Evolutionary conservation across 2,329 filamentous ascomycete genomes (phyloP).

Genomic region (Davidsoniella eucalypti): DNA sequence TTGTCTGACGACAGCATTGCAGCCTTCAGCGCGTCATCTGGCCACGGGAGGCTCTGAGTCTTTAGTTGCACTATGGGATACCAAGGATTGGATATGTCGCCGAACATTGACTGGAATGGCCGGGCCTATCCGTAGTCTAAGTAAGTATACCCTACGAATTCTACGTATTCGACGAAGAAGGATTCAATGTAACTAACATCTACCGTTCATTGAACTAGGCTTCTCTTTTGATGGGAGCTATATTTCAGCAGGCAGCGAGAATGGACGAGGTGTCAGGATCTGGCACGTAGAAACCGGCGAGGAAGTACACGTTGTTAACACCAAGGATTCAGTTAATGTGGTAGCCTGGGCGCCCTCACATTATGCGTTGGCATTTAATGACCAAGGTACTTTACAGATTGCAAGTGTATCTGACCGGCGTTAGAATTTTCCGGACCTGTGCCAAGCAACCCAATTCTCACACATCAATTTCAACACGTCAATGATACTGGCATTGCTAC

Average conservation of each 20-base stretch:
- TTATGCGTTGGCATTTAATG: slow-evolving; percentile 59
- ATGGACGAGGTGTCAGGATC: slow-evolving; percentile 45
- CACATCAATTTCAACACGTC: too few species aligned
- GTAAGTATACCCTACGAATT: slow-evolving; percentile 22
- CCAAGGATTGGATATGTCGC: slow-evolving; percentile 58
- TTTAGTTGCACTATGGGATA: slow-evolving; percentile 63
- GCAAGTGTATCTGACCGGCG: slow-evolving; percentile 21
- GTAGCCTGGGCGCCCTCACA: slow-evolving; percentile 62
- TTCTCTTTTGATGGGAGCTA: slow-evolving; percentile 69
- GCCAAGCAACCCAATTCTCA: background rate
- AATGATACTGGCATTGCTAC: too few species aligned
- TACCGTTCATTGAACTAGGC: slow-evolving; percentile 24
- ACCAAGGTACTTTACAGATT: slow-evolving; percentile 52
- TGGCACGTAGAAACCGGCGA: slow-evolving; percentile 61
- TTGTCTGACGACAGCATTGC: slow-evolving; percentile 51
- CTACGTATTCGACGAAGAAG: background rate
- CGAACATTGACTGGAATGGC: slow-evolving; percentile 53
- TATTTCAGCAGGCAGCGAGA: slow-evolving; percentile 57
- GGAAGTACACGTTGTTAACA: slow-evolving; percentile 54
- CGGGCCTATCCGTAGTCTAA: slow-evolving; percentile 53
- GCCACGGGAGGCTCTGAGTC: slow-evolving; percentile 63
- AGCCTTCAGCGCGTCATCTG: slow-evolving; percentile 53
- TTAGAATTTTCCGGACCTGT: background rate
- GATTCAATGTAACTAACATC: background rate
- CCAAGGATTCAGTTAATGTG: slow-evolving; percentile 43